phyloP scores from a whole-genome alignment of 495 filamentous ascomycete genomes.

The Neurospora sp. region DNA sequence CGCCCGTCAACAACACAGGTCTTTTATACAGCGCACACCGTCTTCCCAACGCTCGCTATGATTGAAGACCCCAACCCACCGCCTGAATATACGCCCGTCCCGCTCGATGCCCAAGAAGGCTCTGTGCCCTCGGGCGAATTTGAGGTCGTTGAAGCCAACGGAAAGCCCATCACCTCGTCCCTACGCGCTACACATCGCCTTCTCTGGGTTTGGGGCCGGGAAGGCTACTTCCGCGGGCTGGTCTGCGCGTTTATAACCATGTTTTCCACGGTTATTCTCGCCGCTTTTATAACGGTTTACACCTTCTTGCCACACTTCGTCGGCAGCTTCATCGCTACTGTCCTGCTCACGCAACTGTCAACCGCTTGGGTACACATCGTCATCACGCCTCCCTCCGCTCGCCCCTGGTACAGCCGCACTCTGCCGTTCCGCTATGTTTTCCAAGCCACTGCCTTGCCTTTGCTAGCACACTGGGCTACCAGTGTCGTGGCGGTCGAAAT shows the following conservation, averaged over 20 bases:
- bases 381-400: constrained; percentile 29
- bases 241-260: constrained; percentile 16
- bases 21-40: constrained; percentile 27
- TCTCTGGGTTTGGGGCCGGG: constrained; percentile 27
- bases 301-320: constrained; percentile 15
- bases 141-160: neutral
- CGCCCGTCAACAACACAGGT: constrained; percentile 12
- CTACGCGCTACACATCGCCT: constrained; percentile 32
- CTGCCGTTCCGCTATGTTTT: constrained; percentile 34
- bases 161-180: constrained; percentile 31
- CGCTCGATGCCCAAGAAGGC: constrained; percentile 14
- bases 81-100: constrained; percentile 34
- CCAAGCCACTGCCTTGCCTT: constrained; percentile 32
- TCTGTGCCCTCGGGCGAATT: constrained; percentile 14
- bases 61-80: constrained; percentile 39
- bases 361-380: constrained; percentile 37
- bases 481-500: constrained; percentile 13
- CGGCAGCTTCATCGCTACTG: constrained; percentile 22
- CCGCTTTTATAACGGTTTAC: constrained; percentile 12
- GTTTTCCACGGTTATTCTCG: constrained; percentile 8
- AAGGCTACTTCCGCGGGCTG: constrained; percentile 32
- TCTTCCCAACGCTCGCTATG: constrained; percentile 37
- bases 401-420: constrained; percentile 33
- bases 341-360: constrained; percentile 27
- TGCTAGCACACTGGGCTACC: constrained; percentile 26